Base-by-base conservation (phyloP, 345 rosid species). In the Ceriops decandra region DNA sequence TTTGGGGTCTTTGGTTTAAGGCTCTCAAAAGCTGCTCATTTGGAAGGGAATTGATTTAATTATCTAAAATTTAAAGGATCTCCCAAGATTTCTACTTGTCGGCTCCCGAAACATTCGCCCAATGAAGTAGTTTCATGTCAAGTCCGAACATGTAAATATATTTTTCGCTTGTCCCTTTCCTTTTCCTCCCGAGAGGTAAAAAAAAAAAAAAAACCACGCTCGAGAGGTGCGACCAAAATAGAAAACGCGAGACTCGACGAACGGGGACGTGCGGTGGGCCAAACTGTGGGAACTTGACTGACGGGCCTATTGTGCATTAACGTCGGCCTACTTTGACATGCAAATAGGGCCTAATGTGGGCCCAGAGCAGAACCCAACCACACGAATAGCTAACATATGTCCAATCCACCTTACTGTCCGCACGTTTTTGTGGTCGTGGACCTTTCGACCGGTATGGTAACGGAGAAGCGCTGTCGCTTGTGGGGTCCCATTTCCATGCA, bases 261-360 rank as follows among this genome's bases (percentile, higher is more conserved):
- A 42, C 17, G 16, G 16, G 16, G 49, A 42, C 49, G 49, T 42
- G 19, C 49, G 16, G 84, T 69, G 84, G 84, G 87, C 77, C 84
- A 71, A 49, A 6, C n/a, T 58, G 15, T 8, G 36, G 30, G 26
- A 24, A 24, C 26, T 24, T 69, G 1, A 32, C 19, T 19, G 52
- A 13, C 74, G 82, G 86, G 86, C 86, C 82, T 52, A 22, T 9
- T 8, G 15, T 59, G 67, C 63, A 58, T 74, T 28, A 64, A 70
- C 54, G 46, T 53, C 26, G 78, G 81, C 81, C 84, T 69, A 75
- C 72, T 68, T n/a, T 61, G 35, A 42, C 70, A 63, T 52, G 57
- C 32, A 72, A 68, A 11, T 10, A 22, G 52, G 51, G 31, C 19
- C 30, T 30, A 17, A 2, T 6, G 83, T 73, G 84, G 85, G 68